These are phyloP conservation scores for Passalora sequoiae DNA, from an alignment of 2,329 filamentous ascomycete species.

Conservation along the genomic window DNA sequence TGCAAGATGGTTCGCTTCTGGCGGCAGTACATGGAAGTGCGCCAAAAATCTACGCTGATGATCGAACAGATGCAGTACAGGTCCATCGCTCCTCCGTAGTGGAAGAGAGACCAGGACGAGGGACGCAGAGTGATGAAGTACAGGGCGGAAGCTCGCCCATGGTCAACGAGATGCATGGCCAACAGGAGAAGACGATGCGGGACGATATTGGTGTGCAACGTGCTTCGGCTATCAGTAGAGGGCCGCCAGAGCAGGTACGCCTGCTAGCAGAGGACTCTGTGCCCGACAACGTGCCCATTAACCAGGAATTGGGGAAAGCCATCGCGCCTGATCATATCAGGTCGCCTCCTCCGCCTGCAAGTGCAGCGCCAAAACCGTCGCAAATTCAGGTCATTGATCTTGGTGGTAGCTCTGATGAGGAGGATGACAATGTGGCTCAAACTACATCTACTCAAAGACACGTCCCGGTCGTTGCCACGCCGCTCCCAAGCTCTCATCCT, in stretches of 20 bases:
- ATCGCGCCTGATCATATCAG: neutral
- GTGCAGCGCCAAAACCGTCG: slow-evolving; percentile 9
- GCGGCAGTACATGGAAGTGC: neutral
- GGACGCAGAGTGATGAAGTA: neutral
- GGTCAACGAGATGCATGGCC: neutral
- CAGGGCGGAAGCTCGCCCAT: neutral
- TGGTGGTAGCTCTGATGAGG: slow-evolving; percentile 24
- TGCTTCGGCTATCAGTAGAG: no score
- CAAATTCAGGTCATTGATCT: slow-evolving; percentile 24
- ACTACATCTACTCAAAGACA: neutral
- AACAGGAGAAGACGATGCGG: neutral
- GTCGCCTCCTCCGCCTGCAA: slow-evolving; percentile 1
- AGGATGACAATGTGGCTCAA: slow-evolving; percentile 9
- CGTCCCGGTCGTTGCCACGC: neutral
- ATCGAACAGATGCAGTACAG: neutral
- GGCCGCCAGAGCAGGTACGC: neutral
- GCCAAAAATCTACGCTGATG: neutral
- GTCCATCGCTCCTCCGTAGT: neutral
- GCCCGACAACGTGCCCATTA: slow-evolving; percentile 5
- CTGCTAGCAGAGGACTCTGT: slow-evolving; percentile 4
- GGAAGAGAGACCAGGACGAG: neutral
- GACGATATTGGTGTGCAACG: neutral
- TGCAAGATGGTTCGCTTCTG: slow-evolving; percentile 8
- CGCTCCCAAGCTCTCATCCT: neutral
- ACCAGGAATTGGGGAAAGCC: slow-evolving; percentile 4